These are phyloP conservation scores for Camelina neglecta DNA, from an alignment of 345 rosid genomes.

Conservation along the genomic window DNA sequence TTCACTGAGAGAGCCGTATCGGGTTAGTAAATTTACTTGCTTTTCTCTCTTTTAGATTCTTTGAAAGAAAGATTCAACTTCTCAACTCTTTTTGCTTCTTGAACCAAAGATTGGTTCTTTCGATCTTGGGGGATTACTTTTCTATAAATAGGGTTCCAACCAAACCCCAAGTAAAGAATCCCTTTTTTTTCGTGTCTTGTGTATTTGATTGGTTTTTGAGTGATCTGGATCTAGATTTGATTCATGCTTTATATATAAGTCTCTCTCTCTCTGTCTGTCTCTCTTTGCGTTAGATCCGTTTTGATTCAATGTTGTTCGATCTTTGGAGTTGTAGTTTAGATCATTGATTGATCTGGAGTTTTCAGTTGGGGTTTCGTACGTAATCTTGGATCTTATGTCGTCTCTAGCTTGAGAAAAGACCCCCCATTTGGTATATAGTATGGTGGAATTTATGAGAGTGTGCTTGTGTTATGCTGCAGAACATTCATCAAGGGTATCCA, in stretches of 20 bases:
- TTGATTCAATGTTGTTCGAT: slow-evolving; percentile 24
- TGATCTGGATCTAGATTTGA: slow-evolving; percentile 32
- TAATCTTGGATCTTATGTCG: neutral
- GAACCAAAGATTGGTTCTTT: neutral
- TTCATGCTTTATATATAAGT: neutral
- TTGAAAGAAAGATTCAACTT: slow-evolving; percentile 8
- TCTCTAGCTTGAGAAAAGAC: slow-evolving; percentile 13
- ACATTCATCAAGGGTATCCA: slow-evolving; percentile 85
- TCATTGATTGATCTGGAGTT: slow-evolving; percentile 5
- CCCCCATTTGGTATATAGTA: neutral
- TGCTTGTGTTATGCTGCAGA: slow-evolving; percentile 53
- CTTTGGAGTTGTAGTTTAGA: slow-evolving; percentile 14
- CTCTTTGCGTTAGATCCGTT: slow-evolving; percentile 19
- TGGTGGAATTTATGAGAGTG: slow-evolving; percentile 11
- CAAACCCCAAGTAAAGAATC: neutral
- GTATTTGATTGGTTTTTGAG: slow-evolving; percentile 16
- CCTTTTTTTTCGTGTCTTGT: neutral
- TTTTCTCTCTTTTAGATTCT: slow-evolving; percentile 17
- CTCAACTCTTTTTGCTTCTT: slow-evolving; percentile 5
- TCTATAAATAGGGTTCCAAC: neutral
- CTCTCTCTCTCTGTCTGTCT: neutral
- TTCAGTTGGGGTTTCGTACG: neutral
- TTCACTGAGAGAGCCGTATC: slow-evolving; percentile 61
- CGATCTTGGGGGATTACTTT: slow-evolving; percentile 6
- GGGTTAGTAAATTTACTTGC: slow-evolving; percentile 55